Evolutionary conservation across 2,329 filamentous ascomycete species (phyloP), one percentile per base, ranked within the genome.

Genomic region (Corinectria fuckeliana): DNA sequence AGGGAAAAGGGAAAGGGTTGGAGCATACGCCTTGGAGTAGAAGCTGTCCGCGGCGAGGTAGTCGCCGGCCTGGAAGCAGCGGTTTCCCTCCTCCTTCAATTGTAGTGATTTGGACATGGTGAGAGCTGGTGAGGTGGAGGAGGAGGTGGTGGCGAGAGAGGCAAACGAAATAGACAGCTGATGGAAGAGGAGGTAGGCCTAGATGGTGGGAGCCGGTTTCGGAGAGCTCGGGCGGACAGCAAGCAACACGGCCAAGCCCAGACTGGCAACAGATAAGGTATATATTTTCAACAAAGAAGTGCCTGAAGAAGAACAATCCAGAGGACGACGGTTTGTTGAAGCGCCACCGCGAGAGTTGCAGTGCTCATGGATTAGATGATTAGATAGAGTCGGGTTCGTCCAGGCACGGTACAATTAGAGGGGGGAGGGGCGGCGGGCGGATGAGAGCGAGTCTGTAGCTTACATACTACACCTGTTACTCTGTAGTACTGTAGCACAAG

Each of bases 1-100:
- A n/a, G n/a, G n/a, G n/a, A n/a, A n/a, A n/a, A n/a, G n/a, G n/a
- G 25, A 13, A 14, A 23, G 30, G 14, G n/a, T n/a, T n/a, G 50
- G 44, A 28, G 28, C 53, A 73, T 76, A 88, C 79, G 91, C 91
- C 75, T 91, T 85, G 4, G 89, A 89, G 75, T 94, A 94, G 58
- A 88, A 78, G 18, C 81, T 81, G 63, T 92, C 90, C 34, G 91
- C 91, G 21, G 78, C 81, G 5, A 77, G 74, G 71, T 83, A 93
- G 67, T 93, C 87, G 61, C 85, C 85, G 8, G 80, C 76, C 61
- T 85, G 82, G 76, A 91, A 94, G 71, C 82, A 83, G 50, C 78
- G 80, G 75, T 91, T 91, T 63, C 89, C 88, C 59, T 85, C 79
- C 34, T 83, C 80, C 70, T 85, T 87, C 61, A 85, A 76, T 28